phyloP scores from a whole-genome alignment of 1,284 basidiomycete species.

The Pascua sp. region DNA sequence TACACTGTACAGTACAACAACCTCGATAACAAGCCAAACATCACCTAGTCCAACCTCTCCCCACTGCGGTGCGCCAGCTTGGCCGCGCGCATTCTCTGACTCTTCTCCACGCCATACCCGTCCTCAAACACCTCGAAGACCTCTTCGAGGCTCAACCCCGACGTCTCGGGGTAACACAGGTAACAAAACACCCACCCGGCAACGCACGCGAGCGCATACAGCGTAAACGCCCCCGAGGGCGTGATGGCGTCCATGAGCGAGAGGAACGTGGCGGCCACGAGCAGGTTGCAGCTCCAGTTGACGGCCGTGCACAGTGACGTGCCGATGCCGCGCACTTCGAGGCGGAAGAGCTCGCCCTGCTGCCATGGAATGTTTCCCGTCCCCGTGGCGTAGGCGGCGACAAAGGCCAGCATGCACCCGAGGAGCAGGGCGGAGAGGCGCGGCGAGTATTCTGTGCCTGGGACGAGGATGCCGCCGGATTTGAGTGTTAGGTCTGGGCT shows the following conservation, averaged over 20 bases:
- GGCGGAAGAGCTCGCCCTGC: conserved; percentile 74
- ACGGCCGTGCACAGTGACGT: conserved; percentile 73
- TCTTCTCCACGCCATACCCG: conserved; percentile 52
- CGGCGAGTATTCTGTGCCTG: conserved; percentile 62
- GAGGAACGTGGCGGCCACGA: conserved; percentile 71
- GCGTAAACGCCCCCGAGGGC: conserved; percentile 71
- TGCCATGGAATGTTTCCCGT: conserved; percentile 80
- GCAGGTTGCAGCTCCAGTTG: conserved; percentile 72
- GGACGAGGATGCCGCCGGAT: conserved; percentile 64
- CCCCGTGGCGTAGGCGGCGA: conserved; percentile 75
- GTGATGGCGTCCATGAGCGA: conserved; percentile 72
- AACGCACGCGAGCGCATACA: conserved; percentile 71
- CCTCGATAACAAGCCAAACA: too few species aligned
- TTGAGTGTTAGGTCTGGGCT: conserved; percentile 61
- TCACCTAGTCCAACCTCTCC: too few species aligned
- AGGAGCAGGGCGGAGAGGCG: conserved; percentile 68
- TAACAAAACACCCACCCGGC: conserved; percentile 67
- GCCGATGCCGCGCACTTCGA: conserved; percentile 77
- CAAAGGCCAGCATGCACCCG: conserved; percentile 73
- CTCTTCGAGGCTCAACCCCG: conserved; percentile 52
- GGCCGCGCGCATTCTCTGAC: conserved; percentile 33
- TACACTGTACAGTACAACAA: too few species aligned
- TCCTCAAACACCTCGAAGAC: conserved; percentile 52
- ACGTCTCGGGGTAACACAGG: conserved; percentile 70
- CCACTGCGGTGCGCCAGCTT: too few species aligned